Evolutionary conservation across 441 rosid species (phyloP).

Genomic region (Corymbia calophylla): DNA sequence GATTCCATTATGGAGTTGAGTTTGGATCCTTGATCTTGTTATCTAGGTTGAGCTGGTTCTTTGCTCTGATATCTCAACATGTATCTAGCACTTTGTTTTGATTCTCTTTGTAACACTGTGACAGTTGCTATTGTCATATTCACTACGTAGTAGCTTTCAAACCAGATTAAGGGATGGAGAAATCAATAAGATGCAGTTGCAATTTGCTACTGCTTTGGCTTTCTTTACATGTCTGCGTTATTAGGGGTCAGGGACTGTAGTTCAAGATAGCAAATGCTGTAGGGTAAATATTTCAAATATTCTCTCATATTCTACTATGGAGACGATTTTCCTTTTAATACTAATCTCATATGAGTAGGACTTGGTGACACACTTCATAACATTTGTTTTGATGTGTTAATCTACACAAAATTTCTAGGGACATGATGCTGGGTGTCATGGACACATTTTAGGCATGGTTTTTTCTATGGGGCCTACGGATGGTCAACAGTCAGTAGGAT

Average conservation of each 20-base stretch:
- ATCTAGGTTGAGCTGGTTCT: conserved; percentile 4
- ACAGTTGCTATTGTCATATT: background rate
- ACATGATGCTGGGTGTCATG: background rate
- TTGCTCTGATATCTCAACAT: background rate
- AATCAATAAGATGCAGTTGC: background rate
- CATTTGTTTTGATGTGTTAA: background rate
- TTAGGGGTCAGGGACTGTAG: background rate
- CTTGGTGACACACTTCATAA: background rate
- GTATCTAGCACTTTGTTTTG: background rate
- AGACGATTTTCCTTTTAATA: background rate
- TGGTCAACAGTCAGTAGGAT: background rate
- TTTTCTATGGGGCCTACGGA: background rate
- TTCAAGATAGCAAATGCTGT: background rate
- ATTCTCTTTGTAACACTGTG: background rate
- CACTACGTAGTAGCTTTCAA: background rate
- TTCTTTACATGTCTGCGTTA: background rate
- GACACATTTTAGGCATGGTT: background rate
- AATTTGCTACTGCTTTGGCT: background rate
- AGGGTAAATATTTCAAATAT: background rate
- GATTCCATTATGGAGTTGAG: background rate
- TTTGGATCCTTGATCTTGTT: background rate
- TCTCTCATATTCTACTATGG: background rate
- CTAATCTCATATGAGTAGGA: background rate
- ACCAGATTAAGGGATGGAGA: background rate
- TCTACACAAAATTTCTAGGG: background rate